Base-by-base conservation (phyloP, 164 flowering plant species). In the Berberis vulgaris region DNA sequence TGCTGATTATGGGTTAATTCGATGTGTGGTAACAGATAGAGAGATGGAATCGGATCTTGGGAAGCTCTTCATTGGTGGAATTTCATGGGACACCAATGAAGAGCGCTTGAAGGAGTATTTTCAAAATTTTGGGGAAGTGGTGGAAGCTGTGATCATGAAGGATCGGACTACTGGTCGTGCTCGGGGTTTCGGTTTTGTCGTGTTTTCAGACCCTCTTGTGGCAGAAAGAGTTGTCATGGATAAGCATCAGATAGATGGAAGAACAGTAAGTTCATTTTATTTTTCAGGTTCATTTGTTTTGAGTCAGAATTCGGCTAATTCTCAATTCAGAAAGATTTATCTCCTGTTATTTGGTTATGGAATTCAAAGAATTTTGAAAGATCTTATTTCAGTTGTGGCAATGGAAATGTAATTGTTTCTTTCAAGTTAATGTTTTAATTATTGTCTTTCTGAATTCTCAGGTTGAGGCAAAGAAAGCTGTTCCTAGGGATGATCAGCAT, bases 381-480 rank as follows among this genome's bases (percentile, higher is more conserved):
- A 26, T 26, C 26, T 26, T 26, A 26, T 26, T 26, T 26, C 26
- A 26, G 26, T 26, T 26, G 26, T 26, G 26, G 26, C 26, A 26
- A 26, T 26, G 26, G 26, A 26, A 26, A 26, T 26, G 26, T 26
- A 26, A 26, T 26, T 26, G 26, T 26, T 26, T 26, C 26, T 26
- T 26, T 26, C 26, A 26, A 26, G 26, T 26, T 26, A 26, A 26
- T 26, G 26, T 26, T 26, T 26, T 26, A 26, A 26, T 26, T 26
- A 26, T 26, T 26, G 26, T 11, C 41, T 13, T 38, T 57, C 9
- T 12, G 11, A 56, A 49, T 63, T 63, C 45, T 60, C 81, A 91
- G 97, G 96, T 91, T 67, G 97, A 90, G 72, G 97, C 97, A 65
- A 90, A 90, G 80, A 90, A 85, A 66, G 97, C 97, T 63, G 91